Base-by-base conservation (phyloP, 148 eudicot genomes). In the Rhododendron ovatum region DNA sequence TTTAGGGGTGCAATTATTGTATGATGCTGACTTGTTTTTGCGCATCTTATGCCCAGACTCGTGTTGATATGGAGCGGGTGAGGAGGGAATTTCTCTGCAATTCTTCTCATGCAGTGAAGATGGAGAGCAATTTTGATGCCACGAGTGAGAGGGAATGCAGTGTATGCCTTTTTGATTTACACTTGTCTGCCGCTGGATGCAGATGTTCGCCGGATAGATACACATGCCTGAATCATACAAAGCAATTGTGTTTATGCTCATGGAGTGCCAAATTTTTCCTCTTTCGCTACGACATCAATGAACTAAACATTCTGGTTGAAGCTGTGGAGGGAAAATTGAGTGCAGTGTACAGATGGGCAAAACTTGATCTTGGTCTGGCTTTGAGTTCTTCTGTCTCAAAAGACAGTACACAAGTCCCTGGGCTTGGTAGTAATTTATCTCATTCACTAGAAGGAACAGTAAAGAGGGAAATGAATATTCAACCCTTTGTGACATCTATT, bases 251-350 rank as follows among this genome's bases (percentile, higher is more conserved):
- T 87, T 80, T 95, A 8, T 98, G 98, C 89, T 88, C 93, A 79
- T 90, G 93, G 94, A 92, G 91, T 85, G 92, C 89, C 57, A 98
- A 94, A 86, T 94, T 87, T 91, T 93, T 95, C 91, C 96, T 98
- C 48, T 93, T 93, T 84, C 98, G 98, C 48, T 95, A 98, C 83
- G 95, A 93, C 86, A 89, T 93, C 75, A 51, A 86, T 55, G 99
- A 98, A 85, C 85, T 98, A 87, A 91, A 94, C 87, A 86, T 98
- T 43, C 85, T 98, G 89, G 95, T 91, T 89, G 98, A 98, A 91
- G 99, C 99, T 86, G 87, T 98, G 87, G 98, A 98, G 86, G 99
- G 99, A 78, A 98, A 98, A 92, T 87, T 98, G 75, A 94, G 98
- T 87, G 93, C 98, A 45, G 88, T 98, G 76, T 95, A 98, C 90